Conservation (phyloP, 2,329 filamentous ascomycete genomes). For the Aotearoamyces nothofagi region DNA sequence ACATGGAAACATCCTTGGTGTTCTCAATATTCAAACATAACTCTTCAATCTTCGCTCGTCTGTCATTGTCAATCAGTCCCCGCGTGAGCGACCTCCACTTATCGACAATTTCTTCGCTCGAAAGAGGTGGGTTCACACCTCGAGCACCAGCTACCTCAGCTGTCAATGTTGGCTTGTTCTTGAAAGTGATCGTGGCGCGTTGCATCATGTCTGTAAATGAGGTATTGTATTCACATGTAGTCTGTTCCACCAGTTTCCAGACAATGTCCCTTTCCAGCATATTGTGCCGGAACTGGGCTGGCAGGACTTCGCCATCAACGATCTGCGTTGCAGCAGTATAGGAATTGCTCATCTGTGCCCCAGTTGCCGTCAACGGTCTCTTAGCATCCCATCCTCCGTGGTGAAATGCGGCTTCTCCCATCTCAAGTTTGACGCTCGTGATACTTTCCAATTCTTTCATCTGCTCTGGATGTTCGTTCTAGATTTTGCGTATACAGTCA, state of each 20-base stretch:
- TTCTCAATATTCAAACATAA: slow-evolving; percentile 17
- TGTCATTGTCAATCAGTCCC: slow-evolving; percentile 17
- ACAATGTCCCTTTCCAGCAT: slow-evolving; percentile 21
- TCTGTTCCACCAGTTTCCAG: slow-evolving; percentile 21
- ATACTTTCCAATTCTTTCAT: slow-evolving; percentile 16
- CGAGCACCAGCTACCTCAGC: slow-evolving; percentile 13
- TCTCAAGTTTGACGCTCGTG: slow-evolving; percentile 16
- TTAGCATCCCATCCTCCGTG: slow-evolving; percentile 22
- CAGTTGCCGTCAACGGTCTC: slow-evolving; percentile 20
- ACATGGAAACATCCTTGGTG: slow-evolving; percentile 14
- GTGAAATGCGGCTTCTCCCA: slow-evolving; percentile 17
- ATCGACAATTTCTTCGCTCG: slow-evolving; percentile 22
- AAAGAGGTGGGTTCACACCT: slow-evolving; percentile 19
- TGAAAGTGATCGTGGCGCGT: slow-evolving; percentile 12
- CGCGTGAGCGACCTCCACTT: slow-evolving; percentile 21
- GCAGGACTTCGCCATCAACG: slow-evolving; percentile 21
- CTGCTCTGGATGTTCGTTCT: slow-evolving; percentile 14
- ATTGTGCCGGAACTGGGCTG: slow-evolving; percentile 18
- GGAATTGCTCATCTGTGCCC: slow-evolving; percentile 24
- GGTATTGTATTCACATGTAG: slow-evolving; percentile 10
- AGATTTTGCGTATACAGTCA: slow-evolving; percentile 20
- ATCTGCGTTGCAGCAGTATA: slow-evolving; percentile 23
- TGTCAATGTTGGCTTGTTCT: slow-evolving; percentile 10
- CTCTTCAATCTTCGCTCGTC: slow-evolving; percentile 17
- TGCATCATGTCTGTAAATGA: slow-evolving; percentile 6